A percentile compares a stretch with the other conserved stretches of the same genome.
phyloP scores from a whole-genome alignment of 805 yeast genomes.

The Maudiozyma turicensis region DNA sequence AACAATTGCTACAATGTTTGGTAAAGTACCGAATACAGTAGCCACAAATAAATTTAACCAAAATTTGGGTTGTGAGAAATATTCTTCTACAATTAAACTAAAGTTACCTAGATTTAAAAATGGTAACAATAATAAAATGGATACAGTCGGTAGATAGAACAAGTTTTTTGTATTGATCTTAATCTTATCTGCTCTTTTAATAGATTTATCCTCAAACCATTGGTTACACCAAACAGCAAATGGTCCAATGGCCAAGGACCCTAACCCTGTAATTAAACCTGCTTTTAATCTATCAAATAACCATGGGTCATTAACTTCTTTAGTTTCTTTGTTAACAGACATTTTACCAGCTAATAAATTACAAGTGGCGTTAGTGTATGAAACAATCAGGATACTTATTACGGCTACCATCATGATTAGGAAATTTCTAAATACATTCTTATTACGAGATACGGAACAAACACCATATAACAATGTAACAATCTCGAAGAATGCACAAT shows the following conservation, averaged over 20 bases:
- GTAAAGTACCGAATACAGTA: conserved; percentile 19
- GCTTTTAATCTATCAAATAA: conserved; percentile 29
- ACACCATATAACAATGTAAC: conserved; percentile 26
- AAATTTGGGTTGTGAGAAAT: not conserved
- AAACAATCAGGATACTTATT: conserved; percentile 21
- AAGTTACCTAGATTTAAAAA: conserved; percentile 10
- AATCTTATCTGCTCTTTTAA: conserved; percentile 3
- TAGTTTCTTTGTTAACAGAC: conserved; percentile 25
- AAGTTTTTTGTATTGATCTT: conserved; percentile 6
- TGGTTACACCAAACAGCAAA: conserved; percentile 23
- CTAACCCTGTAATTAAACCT: conserved; percentile 25
- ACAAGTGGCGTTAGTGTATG: conserved; percentile 28
- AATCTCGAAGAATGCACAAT: conserved; percentile 27
- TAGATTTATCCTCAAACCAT: conserved; percentile 16
- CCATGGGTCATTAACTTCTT: conserved; percentile 29
- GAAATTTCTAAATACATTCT: conserved; percentile 21
- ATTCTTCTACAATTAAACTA: not conserved
- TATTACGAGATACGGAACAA: conserved; percentile 19
- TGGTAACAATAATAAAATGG: conserved; percentile 17
- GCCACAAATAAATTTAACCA: conserved; percentile 14
- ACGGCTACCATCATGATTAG: conserved; percentile 22
- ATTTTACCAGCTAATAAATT: conserved; percentile 27
- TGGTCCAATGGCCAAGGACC: conserved; percentile 26
- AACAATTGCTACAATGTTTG: conserved; percentile 18
- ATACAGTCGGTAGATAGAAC: conserved; percentile 13